Evolutionary conservation across 345 rosid genomes (phyloP).

Genomic region (Ceriops decandra): DNA sequence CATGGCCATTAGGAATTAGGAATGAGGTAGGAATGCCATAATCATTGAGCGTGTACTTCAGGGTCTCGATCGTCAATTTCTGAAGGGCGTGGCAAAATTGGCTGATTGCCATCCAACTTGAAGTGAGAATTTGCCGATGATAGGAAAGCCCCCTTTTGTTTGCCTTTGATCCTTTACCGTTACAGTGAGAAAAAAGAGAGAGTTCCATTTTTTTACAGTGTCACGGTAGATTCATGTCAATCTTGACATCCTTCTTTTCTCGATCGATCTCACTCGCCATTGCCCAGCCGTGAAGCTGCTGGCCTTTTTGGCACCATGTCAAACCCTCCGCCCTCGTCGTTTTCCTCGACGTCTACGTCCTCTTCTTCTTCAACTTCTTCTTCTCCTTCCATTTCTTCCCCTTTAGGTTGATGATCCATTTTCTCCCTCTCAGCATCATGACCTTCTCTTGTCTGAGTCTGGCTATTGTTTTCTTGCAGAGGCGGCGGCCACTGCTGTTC

Average conservation of each 20-base stretch:
- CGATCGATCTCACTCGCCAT: slow-evolving; percentile 7
- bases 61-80: too few relatives aligned
- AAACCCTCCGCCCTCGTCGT: slow-evolving; percentile 19
- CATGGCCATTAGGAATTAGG: too few relatives aligned
- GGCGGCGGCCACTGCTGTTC: slow-evolving; percentile 17
- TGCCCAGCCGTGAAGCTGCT: not conserved
- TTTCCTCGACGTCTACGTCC: slow-evolving; percentile 16
- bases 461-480: not conserved
- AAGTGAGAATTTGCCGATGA: too few relatives aligned
- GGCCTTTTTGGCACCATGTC: slow-evolving; percentile 18
- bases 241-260: not conserved
- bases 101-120: too few relatives aligned
- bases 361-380: slow-evolving; percentile 3
- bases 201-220: not conserved
- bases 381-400: slow-evolving; percentile 3
- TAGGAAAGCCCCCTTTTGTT: not conserved
- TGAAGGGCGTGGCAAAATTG: too few relatives aligned
- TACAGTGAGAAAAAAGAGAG: not conserved
- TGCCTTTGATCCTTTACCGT: not conserved
- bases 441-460: not conserved
- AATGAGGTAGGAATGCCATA: too few relatives aligned
- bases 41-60: too few relatives aligned
- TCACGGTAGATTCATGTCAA: too few relatives aligned
- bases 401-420: not conserved
- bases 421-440: slow-evolving; percentile 1